A percentile compares a stretch with the other conserved stretches of the same genome.
Conservation (phyloP, 78 protist genomes). For the Pelomyxa schiedti region DNA sequence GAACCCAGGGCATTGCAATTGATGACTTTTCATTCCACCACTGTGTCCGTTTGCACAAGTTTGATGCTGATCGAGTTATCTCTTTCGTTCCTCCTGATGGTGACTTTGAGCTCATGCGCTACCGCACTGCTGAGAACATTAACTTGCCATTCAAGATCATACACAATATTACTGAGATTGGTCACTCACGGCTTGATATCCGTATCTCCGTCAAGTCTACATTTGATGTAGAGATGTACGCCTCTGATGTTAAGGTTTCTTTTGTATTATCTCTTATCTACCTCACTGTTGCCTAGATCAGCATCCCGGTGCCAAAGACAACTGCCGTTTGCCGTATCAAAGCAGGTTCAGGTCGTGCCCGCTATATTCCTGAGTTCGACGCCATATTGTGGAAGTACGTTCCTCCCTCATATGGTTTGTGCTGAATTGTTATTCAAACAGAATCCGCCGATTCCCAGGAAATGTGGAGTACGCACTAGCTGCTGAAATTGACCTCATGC, state of each 20-base stretch:
- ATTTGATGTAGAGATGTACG: no score
- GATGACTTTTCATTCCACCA: constrained; percentile 95
- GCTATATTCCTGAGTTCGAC: constrained; percentile 76
- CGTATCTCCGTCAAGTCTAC: constrained; percentile 64
- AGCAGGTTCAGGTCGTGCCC: constrained; percentile 76
- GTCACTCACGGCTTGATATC: constrained; percentile 79
- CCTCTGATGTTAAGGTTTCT: no score
- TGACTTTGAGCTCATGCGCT: constrained; percentile 92
- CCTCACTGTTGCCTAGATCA: constrained; percentile 50
- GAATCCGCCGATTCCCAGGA: constrained; percentile 56
- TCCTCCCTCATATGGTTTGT: neutral
- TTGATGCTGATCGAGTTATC: constrained; percentile 80
- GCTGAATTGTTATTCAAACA: neutral
- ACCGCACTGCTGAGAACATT: constrained; percentile 89
- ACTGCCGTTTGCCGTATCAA: constrained; percentile 70
- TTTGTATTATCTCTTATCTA: no score
- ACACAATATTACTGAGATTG: constrained; percentile 76
- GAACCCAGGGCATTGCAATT: constrained; percentile 49
- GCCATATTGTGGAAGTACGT: constrained; percentile 75
- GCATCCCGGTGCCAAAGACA: constrained; percentile 84
- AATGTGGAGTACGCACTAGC: constrained; percentile 49
- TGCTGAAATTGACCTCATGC: constrained; percentile 76
- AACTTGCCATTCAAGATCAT: constrained; percentile 72
- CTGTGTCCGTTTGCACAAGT: constrained; percentile 90
- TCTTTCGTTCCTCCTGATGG: constrained; percentile 98